Evolutionary conservation across 2,329 filamentous ascomycete genomes (phyloP), one percentile per base, ranked within the genome.

Genomic region (Monosporascus ibericus): DNA sequence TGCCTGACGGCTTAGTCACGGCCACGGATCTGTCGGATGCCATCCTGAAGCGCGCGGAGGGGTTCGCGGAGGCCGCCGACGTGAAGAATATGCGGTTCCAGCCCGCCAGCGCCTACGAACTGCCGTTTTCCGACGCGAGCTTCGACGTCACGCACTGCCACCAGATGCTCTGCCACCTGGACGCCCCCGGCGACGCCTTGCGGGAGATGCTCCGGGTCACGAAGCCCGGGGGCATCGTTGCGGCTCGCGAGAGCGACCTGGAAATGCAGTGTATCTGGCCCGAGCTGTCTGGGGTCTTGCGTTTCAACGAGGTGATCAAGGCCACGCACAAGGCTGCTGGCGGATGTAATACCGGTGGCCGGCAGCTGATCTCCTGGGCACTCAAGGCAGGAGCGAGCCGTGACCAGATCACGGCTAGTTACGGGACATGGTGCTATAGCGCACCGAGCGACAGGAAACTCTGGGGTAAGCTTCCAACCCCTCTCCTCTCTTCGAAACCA

Each of bases 131-230:
- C 2, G 75, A 82, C 51, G 69, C 68, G 27, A 63, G 69, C 3
- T 85, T 85, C 55, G 82, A 86, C 58, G 64, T 85, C n/a, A 80
- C 84, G 6, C 77, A 79, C 58, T 75, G 74, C 24, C 78, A 82
- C 59, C 80, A 84, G 60, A 75, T 85, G 3, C 68, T 85, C 9
- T 73, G 77, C 56, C 82, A 85, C 63, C 66, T 85, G 4, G 64
- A 68, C 22, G 70, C 79, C 54, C 80, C 80, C 0, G 65, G 79
- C 0, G 61, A 65, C 2, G 75, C 77, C 3, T 63, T 84, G 53
- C 65, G 67, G 22, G 78, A 81, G 59, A 80, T 85, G 77, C 70
- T 73, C 14, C 72, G 77, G 0, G 77, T 85, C 1, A 66, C 71
- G 22, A 81, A 51, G 78, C 59, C 76, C 3, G 81, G 81, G 2